These are phyloP conservation scores for Schizosaccharomyces osmophilus DNA, from an alignment of 805 yeast species.

Conservation along the genomic window DNA sequence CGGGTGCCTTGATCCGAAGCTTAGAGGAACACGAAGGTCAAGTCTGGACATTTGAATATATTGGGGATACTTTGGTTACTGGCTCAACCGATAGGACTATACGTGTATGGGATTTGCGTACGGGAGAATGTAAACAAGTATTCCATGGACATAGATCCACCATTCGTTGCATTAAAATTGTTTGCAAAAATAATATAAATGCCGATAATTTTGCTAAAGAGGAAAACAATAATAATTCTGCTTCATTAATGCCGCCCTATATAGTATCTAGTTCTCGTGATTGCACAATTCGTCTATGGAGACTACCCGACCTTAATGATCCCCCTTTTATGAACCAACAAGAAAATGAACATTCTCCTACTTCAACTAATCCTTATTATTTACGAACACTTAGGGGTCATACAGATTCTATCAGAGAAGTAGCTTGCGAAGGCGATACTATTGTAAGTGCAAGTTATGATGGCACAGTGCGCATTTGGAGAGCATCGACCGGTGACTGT, in stretches of 20 bases:
- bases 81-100: slow-evolving; percentile 95
- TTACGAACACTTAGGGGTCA: slow-evolving; percentile 47
- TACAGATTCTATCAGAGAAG: slow-evolving; percentile 47
- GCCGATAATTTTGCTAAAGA: slow-evolving; percentile 16
- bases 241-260: slow-evolving; percentile 21
- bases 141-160: slow-evolving; percentile 80
- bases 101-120: slow-evolving; percentile 78
- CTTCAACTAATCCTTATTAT: slow-evolving; percentile 54
- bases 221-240: slow-evolving; percentile 47
- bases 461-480: slow-evolving; percentile 80
- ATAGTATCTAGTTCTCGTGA: slow-evolving; percentile 82
- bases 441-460: slow-evolving; percentile 78
- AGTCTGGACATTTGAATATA: slow-evolving; percentile 86
- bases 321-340: neutral
- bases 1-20: slow-evolving; percentile 51
- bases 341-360: neutral
- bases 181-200: slow-evolving; percentile 2
- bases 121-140: slow-evolving; percentile 69
- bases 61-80: slow-evolving; percentile 70
- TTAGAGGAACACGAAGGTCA: slow-evolving; percentile 96
- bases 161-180: slow-evolving; percentile 57
- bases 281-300: slow-evolving; percentile 82
- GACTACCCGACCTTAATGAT: slow-evolving; percentile 11
- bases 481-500: slow-evolving; percentile 69
- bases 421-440: slow-evolving; percentile 50